Evolutionary conservation across 140 eudicot genomes (phyloP).

Genomic region (Cichorium intybus): DNA sequence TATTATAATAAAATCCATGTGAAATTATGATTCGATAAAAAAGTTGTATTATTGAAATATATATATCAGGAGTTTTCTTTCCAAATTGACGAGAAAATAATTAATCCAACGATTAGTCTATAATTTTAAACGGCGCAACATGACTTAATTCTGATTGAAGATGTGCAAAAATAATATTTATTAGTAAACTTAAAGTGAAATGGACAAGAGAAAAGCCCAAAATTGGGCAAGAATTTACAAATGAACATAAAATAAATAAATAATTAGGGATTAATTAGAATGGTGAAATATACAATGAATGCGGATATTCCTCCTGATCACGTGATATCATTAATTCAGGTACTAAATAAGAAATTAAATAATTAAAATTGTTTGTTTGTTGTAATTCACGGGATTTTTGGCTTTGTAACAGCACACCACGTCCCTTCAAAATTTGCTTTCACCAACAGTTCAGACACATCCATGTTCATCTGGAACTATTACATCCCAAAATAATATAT

Average conservation of each 20-base stretch:
- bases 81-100: neutral
- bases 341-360: neutral
- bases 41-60: too few species aligned
- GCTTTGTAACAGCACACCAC: slow-evolving; percentile 15
- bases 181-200: neutral
- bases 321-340: slow-evolving; percentile 19
- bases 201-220: slow-evolving; percentile 9
- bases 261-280: neutral
- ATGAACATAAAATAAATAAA: neutral
- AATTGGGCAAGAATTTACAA: neutral
- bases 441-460: slow-evolving; percentile 19
- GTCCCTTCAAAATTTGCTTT: slow-evolving; percentile 17
- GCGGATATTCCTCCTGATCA: slow-evolving; percentile 20
- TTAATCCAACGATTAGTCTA: neutral
- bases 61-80: neutral
- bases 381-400: slow-evolving; percentile 27
- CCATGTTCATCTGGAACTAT: slow-evolving; percentile 21
- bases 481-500: neutral
- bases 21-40: too few species aligned
- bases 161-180: neutral
- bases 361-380: neutral
- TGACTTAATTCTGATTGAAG: neutral
- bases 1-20: neutral
- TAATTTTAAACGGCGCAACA: neutral
- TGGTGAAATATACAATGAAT: slow-evolving; percentile 17